phyloP scores from a whole-genome alignment of 352 stramenopile genomes.

The Phytophthora meadii region DNA sequence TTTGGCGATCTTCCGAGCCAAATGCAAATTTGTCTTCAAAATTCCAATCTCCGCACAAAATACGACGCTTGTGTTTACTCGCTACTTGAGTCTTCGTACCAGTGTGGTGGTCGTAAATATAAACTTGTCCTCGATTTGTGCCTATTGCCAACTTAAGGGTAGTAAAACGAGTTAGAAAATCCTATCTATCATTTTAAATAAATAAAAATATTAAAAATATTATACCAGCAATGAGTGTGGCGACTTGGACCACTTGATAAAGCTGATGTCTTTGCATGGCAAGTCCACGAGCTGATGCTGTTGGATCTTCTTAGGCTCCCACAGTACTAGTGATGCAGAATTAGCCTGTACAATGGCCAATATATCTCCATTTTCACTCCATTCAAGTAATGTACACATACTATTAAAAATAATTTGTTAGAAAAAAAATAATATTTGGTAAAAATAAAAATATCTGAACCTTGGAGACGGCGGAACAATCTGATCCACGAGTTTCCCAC shows the following conservation, averaged over 20 bases:
- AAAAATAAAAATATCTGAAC: constrained; percentile 31
- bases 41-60: constrained; percentile 84
- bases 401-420: constrained; percentile 27
- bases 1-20: constrained; percentile 78
- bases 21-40: constrained; percentile 85
- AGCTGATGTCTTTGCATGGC: constrained; percentile 75
- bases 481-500: constrained; percentile 81
- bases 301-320: constrained; percentile 67
- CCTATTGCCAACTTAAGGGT: constrained; percentile 62
- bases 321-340: constrained; percentile 73
- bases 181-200: background rate
- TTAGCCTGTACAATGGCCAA: constrained; percentile 82
- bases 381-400: constrained; percentile 78
- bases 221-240: constrained; percentile 58
- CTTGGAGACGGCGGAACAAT: constrained; percentile 79
- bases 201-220: background rate
- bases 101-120: constrained; percentile 77
- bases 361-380: constrained; percentile 71
- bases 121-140: constrained; percentile 76
- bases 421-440: constrained; percentile 4
- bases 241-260: constrained; percentile 86
- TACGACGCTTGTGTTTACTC: constrained; percentile 83
- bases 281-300: constrained; percentile 75
- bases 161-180: constrained; percentile 8
- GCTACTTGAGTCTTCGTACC: constrained; percentile 59